Evolutionary conservation across 164 flowering plant species (phyloP).

Genomic region (Piper betle): DNA sequence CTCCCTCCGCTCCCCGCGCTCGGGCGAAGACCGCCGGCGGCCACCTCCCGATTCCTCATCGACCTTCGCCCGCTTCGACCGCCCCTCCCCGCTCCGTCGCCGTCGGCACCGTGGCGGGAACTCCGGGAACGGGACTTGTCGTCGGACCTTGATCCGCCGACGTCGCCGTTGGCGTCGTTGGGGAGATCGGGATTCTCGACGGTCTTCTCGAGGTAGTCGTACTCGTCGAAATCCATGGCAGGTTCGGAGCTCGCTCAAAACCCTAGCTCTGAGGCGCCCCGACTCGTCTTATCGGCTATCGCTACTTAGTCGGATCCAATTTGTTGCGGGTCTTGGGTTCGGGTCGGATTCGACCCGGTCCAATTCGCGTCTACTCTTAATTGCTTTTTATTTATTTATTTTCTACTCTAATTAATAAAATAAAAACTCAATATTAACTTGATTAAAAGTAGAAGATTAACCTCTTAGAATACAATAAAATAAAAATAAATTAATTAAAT

Average conservation of each 20-base stretch:
- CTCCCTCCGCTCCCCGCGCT: slow-evolving; percentile 15
- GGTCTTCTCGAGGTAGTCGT: slow-evolving; percentile 78
- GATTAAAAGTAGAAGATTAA: too few relatives aligned
- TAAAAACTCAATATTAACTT: too few relatives aligned
- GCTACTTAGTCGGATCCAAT: too few relatives aligned
- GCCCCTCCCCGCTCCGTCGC: slow-evolving; percentile 18
- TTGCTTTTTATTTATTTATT: too few relatives aligned
- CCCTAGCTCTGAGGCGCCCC: too few relatives aligned
- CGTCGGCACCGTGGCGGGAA: slow-evolving; percentile 33
- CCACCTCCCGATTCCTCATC: slow-evolving; percentile 18
- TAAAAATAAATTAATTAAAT: too few relatives aligned
- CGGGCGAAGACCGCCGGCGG: slow-evolving; percentile 3
- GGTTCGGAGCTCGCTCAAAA: not conserved
- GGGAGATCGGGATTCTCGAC: slow-evolving; percentile 44
- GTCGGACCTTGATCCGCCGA: slow-evolving; percentile 4
- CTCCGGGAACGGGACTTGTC: slow-evolving; percentile 23
- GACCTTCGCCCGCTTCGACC: slow-evolving; percentile 29
- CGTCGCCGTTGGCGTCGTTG: not conserved
- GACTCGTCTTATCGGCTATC: too few relatives aligned
- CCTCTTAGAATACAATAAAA: too few relatives aligned
- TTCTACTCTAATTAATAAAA: too few relatives aligned
- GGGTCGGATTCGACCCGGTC: too few relatives aligned
- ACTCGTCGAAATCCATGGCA: slow-evolving; percentile 90
- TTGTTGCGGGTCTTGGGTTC: too few relatives aligned
- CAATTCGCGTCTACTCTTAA: too few relatives aligned